A percentile compares a stretch with the other conserved stretches of the same genome.
These are phyloP conservation scores for Phialophora expanda DNA, from an alignment of 2,329 filamentous ascomycete genomes.

Conservation along the genomic window DNA sequence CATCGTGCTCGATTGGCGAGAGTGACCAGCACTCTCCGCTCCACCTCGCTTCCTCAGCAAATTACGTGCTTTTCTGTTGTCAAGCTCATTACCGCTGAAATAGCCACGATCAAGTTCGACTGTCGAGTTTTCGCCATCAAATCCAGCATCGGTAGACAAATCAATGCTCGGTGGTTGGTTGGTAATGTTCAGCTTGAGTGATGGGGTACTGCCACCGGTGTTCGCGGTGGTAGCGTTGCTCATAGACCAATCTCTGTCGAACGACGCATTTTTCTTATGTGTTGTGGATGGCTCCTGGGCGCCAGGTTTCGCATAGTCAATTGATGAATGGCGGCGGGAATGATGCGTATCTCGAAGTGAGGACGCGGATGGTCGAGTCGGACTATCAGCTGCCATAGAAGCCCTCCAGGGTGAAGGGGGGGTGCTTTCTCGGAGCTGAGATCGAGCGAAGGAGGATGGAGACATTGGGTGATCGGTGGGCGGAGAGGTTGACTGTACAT, in stretches of 20 bases:
- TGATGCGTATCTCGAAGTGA: constrained; percentile 83
- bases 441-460: constrained; percentile 30
- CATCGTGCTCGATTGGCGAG: constrained; percentile 75
- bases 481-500: constrained; percentile 14
- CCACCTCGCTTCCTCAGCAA: constrained; percentile 75
- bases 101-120: constrained; percentile 83
- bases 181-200: constrained; percentile 29
- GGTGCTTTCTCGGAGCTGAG: constrained; percentile 45
- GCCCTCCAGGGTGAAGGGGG: constrained; percentile 53
- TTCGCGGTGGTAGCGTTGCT: constrained; percentile 45
- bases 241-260: constrained; percentile 66
- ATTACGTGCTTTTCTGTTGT: constrained; percentile 72
- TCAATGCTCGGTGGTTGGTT: constrained; percentile 40
- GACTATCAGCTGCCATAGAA: constrained; percentile 49
- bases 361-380: constrained; percentile 72
- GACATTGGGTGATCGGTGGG: constrained; percentile 38
- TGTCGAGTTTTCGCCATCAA: constrained; percentile 44
- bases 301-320: constrained; percentile 65
- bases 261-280: constrained; percentile 63
- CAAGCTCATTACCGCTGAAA: constrained; percentile 86
- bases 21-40: constrained; percentile 55
- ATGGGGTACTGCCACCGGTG: constrained; percentile 40
- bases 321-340: constrained; percentile 84
- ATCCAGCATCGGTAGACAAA: constrained; percentile 40
- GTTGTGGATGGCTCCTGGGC: constrained; percentile 39